Evolutionary conservation across 345 rosid genomes (phyloP).

Genomic region (Brassica incana): DNA sequence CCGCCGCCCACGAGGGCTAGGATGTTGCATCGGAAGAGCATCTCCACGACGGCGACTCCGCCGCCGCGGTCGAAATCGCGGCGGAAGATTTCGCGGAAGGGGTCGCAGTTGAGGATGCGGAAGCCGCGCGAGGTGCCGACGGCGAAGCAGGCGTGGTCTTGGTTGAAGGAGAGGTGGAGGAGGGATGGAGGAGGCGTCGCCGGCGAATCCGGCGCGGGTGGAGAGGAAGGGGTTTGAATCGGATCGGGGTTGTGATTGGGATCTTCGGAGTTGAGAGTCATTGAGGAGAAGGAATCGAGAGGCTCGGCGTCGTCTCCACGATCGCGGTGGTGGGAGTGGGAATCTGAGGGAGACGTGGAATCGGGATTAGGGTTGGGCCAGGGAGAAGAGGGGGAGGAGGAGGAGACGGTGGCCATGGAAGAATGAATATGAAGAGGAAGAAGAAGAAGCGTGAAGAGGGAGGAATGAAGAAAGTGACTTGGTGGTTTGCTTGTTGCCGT

Average conservation of each 20-base stretch:
- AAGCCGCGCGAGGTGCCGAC: background rate
- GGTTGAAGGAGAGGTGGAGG: background rate
- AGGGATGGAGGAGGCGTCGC: background rate
- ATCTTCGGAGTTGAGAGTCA: background rate
- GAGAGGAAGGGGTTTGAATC: background rate
- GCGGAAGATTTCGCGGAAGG: background rate
- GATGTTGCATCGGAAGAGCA: background rate
- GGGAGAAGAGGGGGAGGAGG: background rate
- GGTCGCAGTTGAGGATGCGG: background rate
- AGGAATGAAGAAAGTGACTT: background rate
- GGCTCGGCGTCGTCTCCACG: background rate
- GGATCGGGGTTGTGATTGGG: background rate
- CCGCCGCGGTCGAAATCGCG: background rate
- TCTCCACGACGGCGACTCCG: background rate
- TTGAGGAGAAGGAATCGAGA: background rate
- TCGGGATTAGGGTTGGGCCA: background rate
- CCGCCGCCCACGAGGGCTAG: background rate
- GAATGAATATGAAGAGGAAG: background rate
- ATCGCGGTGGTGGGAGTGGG: background rate
- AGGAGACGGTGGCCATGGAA: background rate
- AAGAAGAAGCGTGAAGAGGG: background rate
- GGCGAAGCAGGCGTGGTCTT: background rate
- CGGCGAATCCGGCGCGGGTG: background rate
- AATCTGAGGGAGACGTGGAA: background rate
- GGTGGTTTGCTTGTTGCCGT: background rate